These are phyloP conservation scores for Colletotrichum limetticola DNA, from an alignment of 2,329 filamentous ascomycete species.

Conservation along the genomic window DNA sequence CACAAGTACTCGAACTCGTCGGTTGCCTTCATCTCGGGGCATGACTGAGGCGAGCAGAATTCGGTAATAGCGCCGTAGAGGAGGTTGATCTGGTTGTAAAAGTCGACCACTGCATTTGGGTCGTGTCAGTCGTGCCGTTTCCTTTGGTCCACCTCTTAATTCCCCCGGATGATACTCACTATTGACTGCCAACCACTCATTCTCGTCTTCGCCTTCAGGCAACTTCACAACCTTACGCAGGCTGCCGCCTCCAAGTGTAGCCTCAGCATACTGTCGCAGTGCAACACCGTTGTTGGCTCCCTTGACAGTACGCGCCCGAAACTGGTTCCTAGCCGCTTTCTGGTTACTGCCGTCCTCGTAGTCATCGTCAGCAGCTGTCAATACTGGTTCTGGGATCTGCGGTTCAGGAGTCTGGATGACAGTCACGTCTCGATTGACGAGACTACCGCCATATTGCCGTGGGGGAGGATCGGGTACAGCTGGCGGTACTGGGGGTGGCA, in stretches of 20 bases:
- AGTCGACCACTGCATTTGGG: slow-evolving; percentile 85
- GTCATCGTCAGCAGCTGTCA: slow-evolving; percentile 43
- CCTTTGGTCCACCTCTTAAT: not conserved
- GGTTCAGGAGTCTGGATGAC: slow-evolving; percentile 32
- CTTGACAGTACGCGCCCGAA: slow-evolving; percentile 87
- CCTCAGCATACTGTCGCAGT: slow-evolving; percentile 96
- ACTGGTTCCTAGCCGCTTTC: slow-evolving; percentile 83
- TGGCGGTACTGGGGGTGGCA: slow-evolving; percentile 24
- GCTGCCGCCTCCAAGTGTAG: slow-evolving; percentile 93
- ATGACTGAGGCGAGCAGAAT: slow-evolving; percentile 97
- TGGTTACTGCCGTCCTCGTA: slow-evolving; percentile 72
- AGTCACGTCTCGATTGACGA: slow-evolving; percentile 36
- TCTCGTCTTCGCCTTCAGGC: slow-evolving; percentile 95
- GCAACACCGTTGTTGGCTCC: slow-evolving; percentile 87
- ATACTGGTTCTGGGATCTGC: slow-evolving; percentile 27
- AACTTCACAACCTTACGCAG: slow-evolving; percentile 96
- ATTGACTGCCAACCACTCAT: slow-evolving; percentile 98
- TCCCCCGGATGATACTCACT: slow-evolving; percentile 64
- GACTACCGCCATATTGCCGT: slow-evolving; percentile 15
- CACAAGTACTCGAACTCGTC: slow-evolving; percentile 99
- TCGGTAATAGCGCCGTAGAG: slow-evolving; percentile 99
- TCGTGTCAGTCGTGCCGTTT: slow-evolving; percentile 39
- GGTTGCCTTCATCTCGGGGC: slow-evolving; percentile 99
- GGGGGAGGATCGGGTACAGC: slow-evolving; percentile 32
- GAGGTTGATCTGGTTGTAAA: slow-evolving; percentile 99